Evolutionary conservation across 495 filamentous ascomycete species (phyloP).

Genomic region (Tuber indicum): DNA sequence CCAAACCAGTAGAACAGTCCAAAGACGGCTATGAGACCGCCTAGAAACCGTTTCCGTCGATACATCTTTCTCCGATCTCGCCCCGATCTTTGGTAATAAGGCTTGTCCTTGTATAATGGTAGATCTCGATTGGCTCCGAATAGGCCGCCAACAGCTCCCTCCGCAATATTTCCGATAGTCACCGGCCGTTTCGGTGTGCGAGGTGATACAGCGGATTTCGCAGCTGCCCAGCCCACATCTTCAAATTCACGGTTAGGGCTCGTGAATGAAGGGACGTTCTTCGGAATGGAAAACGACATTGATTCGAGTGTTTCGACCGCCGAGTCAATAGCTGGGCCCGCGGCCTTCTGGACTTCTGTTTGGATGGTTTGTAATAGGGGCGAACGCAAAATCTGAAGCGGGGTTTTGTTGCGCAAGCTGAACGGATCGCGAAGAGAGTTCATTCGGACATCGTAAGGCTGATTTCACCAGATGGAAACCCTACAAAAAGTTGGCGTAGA

Average conservation of each 20-base stretch:
- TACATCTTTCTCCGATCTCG: slow-evolving; percentile 45
- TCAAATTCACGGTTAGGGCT: slow-evolving; percentile 62
- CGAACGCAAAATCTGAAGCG: slow-evolving; percentile 46
- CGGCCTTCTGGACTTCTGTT: slow-evolving; percentile 45
- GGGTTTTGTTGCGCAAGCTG: slow-evolving; percentile 48
- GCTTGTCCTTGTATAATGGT: slow-evolving; percentile 99
- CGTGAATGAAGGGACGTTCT: slow-evolving; percentile 64
- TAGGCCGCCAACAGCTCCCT: slow-evolving; percentile 47
- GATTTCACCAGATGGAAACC: not conserved
- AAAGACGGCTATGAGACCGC: slow-evolving; percentile 48
- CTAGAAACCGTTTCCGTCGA: slow-evolving; percentile 51
- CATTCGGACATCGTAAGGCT: slow-evolving; percentile 44
- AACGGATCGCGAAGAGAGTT: slow-evolving; percentile 51
- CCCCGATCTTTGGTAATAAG: slow-evolving; percentile 60
- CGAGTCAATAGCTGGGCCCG: slow-evolving; percentile 40
- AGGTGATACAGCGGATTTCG: slow-evolving; percentile 40
- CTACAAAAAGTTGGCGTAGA: slow-evolving; percentile 7
- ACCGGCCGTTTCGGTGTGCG: slow-evolving; percentile 42
- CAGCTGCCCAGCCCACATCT: slow-evolving; percentile 60
- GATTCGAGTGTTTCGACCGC: slow-evolving; percentile 43
- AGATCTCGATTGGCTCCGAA: slow-evolving; percentile 58
- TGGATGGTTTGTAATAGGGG: slow-evolving; percentile 43
- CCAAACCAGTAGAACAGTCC: slow-evolving; percentile 55
- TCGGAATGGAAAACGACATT: slow-evolving; percentile 63
- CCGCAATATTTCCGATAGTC: slow-evolving; percentile 49